Conservation (phyloP, 2,329 filamentous ascomycete species). For the Thyridium curvatum region DNA sequence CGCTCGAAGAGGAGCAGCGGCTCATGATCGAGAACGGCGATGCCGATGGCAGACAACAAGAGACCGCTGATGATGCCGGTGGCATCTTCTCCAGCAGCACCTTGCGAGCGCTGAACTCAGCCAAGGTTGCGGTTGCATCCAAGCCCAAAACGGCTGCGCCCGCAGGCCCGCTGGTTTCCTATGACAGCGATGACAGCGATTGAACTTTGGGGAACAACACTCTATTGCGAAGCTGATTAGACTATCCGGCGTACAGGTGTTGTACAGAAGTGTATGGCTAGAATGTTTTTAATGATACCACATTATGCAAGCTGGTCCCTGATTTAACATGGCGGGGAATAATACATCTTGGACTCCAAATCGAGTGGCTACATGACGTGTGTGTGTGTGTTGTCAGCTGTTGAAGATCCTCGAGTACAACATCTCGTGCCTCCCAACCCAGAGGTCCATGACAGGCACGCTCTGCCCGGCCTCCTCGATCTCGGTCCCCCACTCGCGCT, state of each 20-base stretch:
- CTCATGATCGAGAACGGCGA: constrained; percentile 53
- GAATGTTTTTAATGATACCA: background rate
- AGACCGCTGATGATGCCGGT: constrained; percentile 28
- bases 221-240: background rate
- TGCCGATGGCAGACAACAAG: constrained; percentile 31
- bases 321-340: background rate
- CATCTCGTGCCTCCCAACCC: constrained; percentile 77
- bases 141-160: constrained; percentile 46
- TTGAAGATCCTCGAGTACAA: constrained; percentile 85
- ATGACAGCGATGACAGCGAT: constrained; percentile 65
- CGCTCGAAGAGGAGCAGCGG: constrained; percentile 55
- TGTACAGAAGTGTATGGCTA: constrained; percentile 2
- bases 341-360: background rate
- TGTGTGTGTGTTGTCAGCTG: constrained; percentile 42
- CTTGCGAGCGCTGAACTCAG: constrained; percentile 66
- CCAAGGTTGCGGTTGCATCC: constrained; percentile 46
- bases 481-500: constrained; percentile 49
- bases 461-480: constrained; percentile 67
- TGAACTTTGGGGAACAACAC: constrained; percentile 4
- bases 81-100: constrained; percentile 75
- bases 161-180: constrained; percentile 73
- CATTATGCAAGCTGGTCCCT: background rate
- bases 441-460: constrained; percentile 73
- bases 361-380: constrained; percentile 2
- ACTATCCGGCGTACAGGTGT: background rate